phyloP scores from a whole-genome alignment of 2,329 filamentous ascomycete genomes.

The Curvularia hawaiiensis region DNA sequence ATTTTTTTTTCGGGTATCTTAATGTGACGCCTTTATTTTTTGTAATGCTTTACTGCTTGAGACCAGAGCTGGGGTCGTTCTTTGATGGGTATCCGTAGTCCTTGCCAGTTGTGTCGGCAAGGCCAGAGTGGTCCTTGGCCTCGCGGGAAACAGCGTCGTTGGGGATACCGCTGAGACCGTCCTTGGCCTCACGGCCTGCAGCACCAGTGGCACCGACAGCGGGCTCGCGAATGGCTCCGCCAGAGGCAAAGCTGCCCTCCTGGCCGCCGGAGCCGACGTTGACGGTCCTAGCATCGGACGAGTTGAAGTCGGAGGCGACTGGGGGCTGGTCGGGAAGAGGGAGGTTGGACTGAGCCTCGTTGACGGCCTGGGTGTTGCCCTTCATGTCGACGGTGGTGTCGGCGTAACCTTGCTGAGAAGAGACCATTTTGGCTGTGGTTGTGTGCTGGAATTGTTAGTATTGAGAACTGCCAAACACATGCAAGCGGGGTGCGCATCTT shows the following conservation, averaged over 20 bases:
- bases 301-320: constrained; percentile 78
- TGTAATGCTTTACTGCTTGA: constrained; percentile 24
- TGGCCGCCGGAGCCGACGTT: constrained; percentile 69
- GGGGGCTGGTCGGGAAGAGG: constrained; percentile 81
- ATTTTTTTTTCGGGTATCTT: constrained; percentile 7
- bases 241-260: constrained; percentile 51
- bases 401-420: constrained; percentile 32
- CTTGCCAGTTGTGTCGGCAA: constrained; percentile 50
- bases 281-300: constrained; percentile 68
- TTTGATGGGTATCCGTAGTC: constrained; percentile 51
- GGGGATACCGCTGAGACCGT: constrained; percentile 61
- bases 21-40: neutral
- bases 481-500: neutral
- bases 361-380: constrained; percentile 60
- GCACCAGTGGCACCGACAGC: constrained; percentile 59
- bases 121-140: constrained; percentile 48
- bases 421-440: constrained; percentile 28
- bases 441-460: constrained; percentile 6
- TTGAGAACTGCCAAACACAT: neutral
- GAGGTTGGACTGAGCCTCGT: constrained; percentile 72
- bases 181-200: constrained; percentile 67
- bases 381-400: constrained; percentile 32
- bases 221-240: constrained; percentile 50
- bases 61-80: constrained; percentile 45
- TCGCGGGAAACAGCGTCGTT: constrained; percentile 64